These are phyloP conservation scores for Globisporangium parvum DNA, from an alignment of 352 stramenopile species.

Conservation along the genomic window DNA sequence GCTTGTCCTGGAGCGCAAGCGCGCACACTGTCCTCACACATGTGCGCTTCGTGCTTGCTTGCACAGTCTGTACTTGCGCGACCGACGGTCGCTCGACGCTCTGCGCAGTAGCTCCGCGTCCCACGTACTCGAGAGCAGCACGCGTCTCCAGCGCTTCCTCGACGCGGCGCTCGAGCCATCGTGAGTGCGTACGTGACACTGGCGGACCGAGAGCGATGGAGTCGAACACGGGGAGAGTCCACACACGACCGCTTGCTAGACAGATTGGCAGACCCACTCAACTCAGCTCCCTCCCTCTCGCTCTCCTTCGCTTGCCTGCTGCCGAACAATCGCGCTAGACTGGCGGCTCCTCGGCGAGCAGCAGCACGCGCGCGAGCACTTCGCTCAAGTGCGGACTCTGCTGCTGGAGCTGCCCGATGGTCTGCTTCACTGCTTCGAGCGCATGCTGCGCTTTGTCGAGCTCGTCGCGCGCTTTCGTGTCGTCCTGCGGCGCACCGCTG, in stretches of 20 bases:
- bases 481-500: slow-evolving; percentile 30
- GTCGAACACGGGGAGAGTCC: neutral
- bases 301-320: too few relatives aligned
- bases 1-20: neutral
- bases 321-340: slow-evolving; percentile 1
- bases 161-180: slow-evolving; percentile 11
- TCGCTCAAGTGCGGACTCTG: slow-evolving; percentile 77
- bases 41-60: neutral
- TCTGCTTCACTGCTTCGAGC: slow-evolving; percentile 47
- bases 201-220: neutral
- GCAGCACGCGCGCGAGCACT: slow-evolving; percentile 72
- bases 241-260: too few relatives aligned
- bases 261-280: neutral
- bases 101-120: slow-evolving; percentile 16
- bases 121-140: slow-evolving; percentile 26
- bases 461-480: slow-evolving; percentile 48
- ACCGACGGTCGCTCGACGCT: slow-evolving; percentile 18
- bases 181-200: neutral
- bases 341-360: slow-evolving; percentile 71
- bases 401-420: slow-evolving; percentile 51
- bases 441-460: slow-evolving; percentile 38
- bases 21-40: too few relatives aligned
- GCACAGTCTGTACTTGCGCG: slow-evolving; percentile 45
- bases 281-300: too few relatives aligned
- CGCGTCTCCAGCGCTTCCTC: slow-evolving; percentile 28